These are phyloP conservation scores for Leccinellum albellum DNA, from an alignment of 768 basidiomycete genomes.

Conservation along the genomic window DNA sequence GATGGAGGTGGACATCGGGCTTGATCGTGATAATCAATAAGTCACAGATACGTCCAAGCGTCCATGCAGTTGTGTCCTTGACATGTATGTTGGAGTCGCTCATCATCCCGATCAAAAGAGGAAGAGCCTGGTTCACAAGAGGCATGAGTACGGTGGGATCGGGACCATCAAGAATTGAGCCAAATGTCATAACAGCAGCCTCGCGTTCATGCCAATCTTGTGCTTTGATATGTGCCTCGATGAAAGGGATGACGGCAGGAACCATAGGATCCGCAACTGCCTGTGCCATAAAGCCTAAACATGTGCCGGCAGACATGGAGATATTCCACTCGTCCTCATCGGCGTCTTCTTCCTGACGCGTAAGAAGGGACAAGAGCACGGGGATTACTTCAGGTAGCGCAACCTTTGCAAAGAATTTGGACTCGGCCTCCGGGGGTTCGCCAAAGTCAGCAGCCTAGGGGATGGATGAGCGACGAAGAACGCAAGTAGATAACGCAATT, in stretches of 20 bases:
- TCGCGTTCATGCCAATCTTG: slow-evolving; percentile 94
- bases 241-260: slow-evolving; percentile 92
- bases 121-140: slow-evolving; percentile 90
- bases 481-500: slow-evolving; percentile 13
- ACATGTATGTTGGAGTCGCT: slow-evolving; percentile 78
- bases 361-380: slow-evolving; percentile 83
- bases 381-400: slow-evolving; percentile 94
- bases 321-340: slow-evolving; percentile 99
- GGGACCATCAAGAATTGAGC: slow-evolving; percentile 95
- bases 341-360: slow-evolving; percentile 92
- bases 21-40: slow-evolving; percentile 82
- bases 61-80: slow-evolving; percentile 98
- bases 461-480: slow-evolving; percentile 5
- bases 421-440: slow-evolving; percentile 80
- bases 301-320: slow-evolving; percentile 94
- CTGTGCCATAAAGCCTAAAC: slow-evolving; percentile 81
- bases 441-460: slow-evolving; percentile 83
- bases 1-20: slow-evolving; percentile 82
- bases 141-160: slow-evolving; percentile 84
- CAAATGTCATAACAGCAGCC: slow-evolving; percentile 97
- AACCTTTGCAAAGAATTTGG: slow-evolving; percentile 88
- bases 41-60: slow-evolving; percentile 92
- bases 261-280: slow-evolving; percentile 91
- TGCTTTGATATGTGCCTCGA: slow-evolving; percentile 90
- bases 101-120: slow-evolving; percentile 96